phyloP scores from a whole-genome alignment of 73 alveolate genomes.

The Tetrahymena elliotti region DNA sequence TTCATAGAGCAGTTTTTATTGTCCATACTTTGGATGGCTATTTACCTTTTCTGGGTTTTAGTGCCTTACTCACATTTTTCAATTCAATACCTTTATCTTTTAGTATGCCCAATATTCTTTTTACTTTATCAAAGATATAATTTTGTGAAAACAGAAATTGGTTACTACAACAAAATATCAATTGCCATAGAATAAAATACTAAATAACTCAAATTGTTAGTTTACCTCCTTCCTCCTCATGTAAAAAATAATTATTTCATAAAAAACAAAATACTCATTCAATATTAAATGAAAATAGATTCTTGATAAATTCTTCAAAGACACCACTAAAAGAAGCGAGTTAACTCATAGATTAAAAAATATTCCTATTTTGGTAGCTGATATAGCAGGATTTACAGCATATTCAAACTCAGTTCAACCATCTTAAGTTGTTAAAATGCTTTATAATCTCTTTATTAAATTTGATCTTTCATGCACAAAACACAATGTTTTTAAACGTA shows the following conservation, averaged over 20 bases:
- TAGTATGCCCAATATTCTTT: neutral
- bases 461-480: slow-evolving; percentile 24
- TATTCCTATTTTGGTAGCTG: slow-evolving; percentile 29
- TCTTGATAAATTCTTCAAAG: slow-evolving; percentile 14
- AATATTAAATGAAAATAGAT: neutral
- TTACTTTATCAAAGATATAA: neutral
- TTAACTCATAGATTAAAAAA: slow-evolving; percentile 5
- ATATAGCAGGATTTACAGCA: slow-evolving; percentile 44
- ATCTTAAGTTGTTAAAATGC: slow-evolving; percentile 29
- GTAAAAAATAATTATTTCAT: neutral
- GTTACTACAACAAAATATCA: neutral
- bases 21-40: neutral
- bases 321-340: neutral
- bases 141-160: neutral
- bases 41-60: neutral
- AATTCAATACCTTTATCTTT: neutral
- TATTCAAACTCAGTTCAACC: slow-evolving; percentile 20
- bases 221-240: neutral
- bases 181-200: neutral
- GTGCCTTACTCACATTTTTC: neutral
- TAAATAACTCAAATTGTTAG: neutral
- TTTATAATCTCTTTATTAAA: slow-evolving; percentile 16
- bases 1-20: neutral
- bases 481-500: slow-evolving; percentile 26
- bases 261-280: neutral